Evolutionary conservation across 2,329 filamentous ascomycete species (phyloP).

Genomic region (Knoxdaviesia proteae): DNA sequence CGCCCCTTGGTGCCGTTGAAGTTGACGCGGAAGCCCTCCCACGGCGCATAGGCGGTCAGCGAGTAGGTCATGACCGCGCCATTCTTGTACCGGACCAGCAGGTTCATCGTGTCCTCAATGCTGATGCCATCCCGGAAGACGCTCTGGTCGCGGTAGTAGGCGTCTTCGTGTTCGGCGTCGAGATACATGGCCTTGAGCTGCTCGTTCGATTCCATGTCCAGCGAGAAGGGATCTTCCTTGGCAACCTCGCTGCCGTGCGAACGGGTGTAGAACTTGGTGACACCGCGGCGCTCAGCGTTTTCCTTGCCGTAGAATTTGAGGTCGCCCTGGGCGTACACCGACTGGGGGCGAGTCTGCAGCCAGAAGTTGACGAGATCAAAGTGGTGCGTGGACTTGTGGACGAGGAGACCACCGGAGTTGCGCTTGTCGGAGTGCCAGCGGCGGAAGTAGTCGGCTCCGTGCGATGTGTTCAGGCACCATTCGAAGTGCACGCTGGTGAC

Average conservation of each 20-base stretch:
- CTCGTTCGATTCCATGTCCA: constrained; percentile 29
- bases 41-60: constrained; percentile 38
- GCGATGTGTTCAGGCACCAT: constrained; percentile 40
- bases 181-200: constrained; percentile 38
- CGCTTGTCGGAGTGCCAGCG: constrained; percentile 41
- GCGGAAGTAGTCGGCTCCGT: constrained; percentile 41
- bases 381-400: constrained; percentile 43
- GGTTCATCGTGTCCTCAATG: constrained; percentile 43
- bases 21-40: constrained; percentile 36
- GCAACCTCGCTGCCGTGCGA: constrained; percentile 28
- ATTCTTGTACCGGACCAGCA: constrained; percentile 34
- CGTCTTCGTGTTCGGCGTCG: constrained; percentile 41
- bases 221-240: constrained; percentile 33
- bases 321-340: constrained; percentile 36
- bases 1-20: constrained; percentile 38
- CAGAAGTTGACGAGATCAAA: constrained; percentile 45
- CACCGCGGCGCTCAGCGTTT: constrained; percentile 35
- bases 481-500: constrained; percentile 40
- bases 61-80: constrained; percentile 38
- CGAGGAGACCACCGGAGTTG: constrained; percentile 36
- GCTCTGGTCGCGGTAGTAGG: constrained; percentile 39
- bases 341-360: constrained; percentile 31
- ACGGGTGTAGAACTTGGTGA: constrained; percentile 27
- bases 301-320: constrained; percentile 39
- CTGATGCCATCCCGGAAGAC: constrained; percentile 42